Base-by-base conservation (phyloP, 2,329 filamentous ascomycete species). In the Blastomyces silverae region DNA sequence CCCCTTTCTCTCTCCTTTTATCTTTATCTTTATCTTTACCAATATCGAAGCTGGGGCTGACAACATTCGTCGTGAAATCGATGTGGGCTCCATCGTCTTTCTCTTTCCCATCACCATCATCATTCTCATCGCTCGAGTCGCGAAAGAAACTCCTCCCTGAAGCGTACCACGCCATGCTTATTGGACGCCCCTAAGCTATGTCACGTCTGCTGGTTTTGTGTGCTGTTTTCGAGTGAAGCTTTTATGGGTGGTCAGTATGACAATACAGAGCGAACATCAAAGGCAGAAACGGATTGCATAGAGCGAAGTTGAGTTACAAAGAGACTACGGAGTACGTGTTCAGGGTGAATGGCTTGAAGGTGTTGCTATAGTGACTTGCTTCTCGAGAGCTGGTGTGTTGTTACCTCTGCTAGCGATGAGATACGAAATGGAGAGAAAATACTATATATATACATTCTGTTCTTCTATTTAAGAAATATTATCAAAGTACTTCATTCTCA, bases 301-400 rank as follows among this genome's bases (percentile, higher is more conserved):
- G 31, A 37, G 53, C n/a, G 4, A 37, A 56, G 15, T 8, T 20
- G 17, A 37, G 15, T 20, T 56, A 13, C 20, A 28, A 56, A 6
- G 20, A 39, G 31, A 34, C n/a, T n/a, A n/a, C n/a, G n/a, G 34
- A 17, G 11, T 55, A 55, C 8, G 6, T 55, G 52, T 17, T 20
- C 4, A 34, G 17, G 10, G 17, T 28, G 52, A 37, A 37, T 34
- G 20, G 11, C 4, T 34, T 34, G 53, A 37, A 34, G 10, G 53
- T 37, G 53, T 56, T 56, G 53, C 53, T 56, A 37, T 17, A 56
- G 53, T 56, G 31, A 56, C 31, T 56, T n/a, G 22, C 22, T 31
- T 17, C 25, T 55, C 52, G 0, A 2, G 52, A 55, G 52, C 28
- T 56, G 28, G 31, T 20, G 7, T 56, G 28, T 56, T 31, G 31